Percentiles rank a stretch among this genome's conserved stretches.
Conservation (phyloP, 306 rosid genomes). For the Ochetophila trinervis region DNA sequence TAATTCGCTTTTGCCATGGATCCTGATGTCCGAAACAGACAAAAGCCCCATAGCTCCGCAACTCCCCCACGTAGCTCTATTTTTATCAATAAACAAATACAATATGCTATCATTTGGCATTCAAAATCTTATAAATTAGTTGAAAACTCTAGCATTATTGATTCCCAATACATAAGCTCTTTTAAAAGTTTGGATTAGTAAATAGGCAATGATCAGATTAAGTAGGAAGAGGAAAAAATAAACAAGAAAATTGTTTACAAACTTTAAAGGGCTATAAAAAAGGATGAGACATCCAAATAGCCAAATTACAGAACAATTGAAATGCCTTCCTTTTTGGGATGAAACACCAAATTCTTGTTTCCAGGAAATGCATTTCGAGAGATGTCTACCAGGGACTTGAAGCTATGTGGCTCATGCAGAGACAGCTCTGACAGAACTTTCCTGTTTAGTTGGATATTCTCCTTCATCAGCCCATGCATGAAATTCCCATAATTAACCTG, state of each 20-base stretch:
- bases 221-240: too few species aligned
- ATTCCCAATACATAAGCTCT: too few species aligned
- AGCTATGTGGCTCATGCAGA: constrained; percentile 83
- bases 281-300: constrained; percentile 1
- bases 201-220: too few species aligned
- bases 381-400: constrained; percentile 73
- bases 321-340: constrained; percentile 61
- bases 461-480: constrained; percentile 88
- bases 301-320: constrained; percentile 31
- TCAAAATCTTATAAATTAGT: too few species aligned
- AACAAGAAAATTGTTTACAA: neutral
- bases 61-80: too few species aligned
- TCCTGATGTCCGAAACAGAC: too few species aligned
- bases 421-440: constrained; percentile 87
- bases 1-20: too few species aligned
- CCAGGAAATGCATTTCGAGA: constrained; percentile 74
- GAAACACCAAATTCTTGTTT: constrained; percentile 61
- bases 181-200: too few species aligned
- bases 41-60: too few species aligned
- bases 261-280: neutral
- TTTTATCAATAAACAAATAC: too few species aligned
- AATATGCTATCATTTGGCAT: too few species aligned
- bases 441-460: constrained; percentile 87
- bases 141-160: too few species aligned
- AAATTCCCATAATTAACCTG: constrained; percentile 91